Evolutionary conservation across 768 basidiomycete species (phyloP).

Genomic region (Porpolomopsis calyptriformis): DNA sequence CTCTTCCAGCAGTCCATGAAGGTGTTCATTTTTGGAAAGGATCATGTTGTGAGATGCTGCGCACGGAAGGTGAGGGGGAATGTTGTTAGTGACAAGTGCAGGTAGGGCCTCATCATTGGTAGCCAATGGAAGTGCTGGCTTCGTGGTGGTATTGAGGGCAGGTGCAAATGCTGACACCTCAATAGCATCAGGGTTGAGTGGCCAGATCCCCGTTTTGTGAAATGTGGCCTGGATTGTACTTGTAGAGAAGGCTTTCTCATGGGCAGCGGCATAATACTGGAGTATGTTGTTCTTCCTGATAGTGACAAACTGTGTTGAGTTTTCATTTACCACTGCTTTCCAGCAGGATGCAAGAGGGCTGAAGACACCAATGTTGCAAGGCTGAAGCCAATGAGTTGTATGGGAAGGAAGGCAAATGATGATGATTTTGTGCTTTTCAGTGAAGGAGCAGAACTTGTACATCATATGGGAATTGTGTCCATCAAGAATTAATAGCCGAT

Average conservation of each 20-base stretch:
- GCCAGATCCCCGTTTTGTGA: constrained; percentile 5
- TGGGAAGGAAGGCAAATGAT: constrained; percentile 27
- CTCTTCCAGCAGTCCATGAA: constrained; percentile 2
- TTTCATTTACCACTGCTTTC: constrained; percentile 10
- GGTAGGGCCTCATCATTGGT: neutral
- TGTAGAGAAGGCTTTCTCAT: neutral
- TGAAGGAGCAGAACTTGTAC: constrained; percentile 12
- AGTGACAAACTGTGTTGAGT: neutral
- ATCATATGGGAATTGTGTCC: constrained; percentile 18
- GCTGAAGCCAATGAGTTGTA: constrained; percentile 28
- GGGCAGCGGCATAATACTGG: constrained; percentile 1
- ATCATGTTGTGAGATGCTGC: constrained; percentile 4
- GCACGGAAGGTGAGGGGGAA: constrained; percentile 2
- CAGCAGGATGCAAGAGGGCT: constrained; percentile 20
- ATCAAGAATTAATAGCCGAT: constrained; percentile 17
- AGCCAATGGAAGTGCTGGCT: constrained; percentile 3
- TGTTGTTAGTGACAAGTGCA: neutral
- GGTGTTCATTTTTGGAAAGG: constrained; percentile 5
- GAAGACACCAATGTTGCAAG: constrained; percentile 28
- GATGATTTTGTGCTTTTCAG: constrained; percentile 17
- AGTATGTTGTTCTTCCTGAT: constrained; percentile 3
- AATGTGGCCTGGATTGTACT: constrained; percentile 1
- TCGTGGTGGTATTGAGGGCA: constrained; percentile 3
- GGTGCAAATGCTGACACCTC: neutral
- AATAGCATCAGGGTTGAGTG: constrained; percentile 4